Base-by-base conservation (phyloP, 345 rosid genomes). In the Noccaea caerulescens region DNA sequence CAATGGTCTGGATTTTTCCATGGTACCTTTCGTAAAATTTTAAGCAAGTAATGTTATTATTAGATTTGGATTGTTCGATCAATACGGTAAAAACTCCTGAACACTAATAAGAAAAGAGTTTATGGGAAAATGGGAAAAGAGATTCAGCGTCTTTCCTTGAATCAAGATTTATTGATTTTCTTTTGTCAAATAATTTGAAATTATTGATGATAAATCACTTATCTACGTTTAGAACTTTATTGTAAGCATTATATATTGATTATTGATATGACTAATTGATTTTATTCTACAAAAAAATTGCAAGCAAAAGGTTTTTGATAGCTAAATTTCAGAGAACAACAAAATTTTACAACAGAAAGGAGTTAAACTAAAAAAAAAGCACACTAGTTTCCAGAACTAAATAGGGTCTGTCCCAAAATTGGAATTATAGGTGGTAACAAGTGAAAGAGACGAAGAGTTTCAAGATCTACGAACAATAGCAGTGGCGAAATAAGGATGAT, bases 401-500 rank as follows among this genome's bases (percentile, higher is more conserved):
- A 59, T 37, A 1, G 10, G 73, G n/a, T 16, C 4, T 36, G 11
- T 49, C 50, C 66, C 9, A 38, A 60, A 30, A 32, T 18, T 52
- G 54, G 55, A 61, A n/a, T 32, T 20, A 20, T 20, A 13, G 5
- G 9, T 30, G 32, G n/a, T 11, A 63, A 56, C 20, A 46, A 33
- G 49, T 51, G 73, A 75, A 10, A 1, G 9, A 61, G 37, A 64
- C 30, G 4, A n/a, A 33, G 12, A 52, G 79, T 43, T 58, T 91
- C 83, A 95, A n/a, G 87, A 83, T 85, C 99, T 85, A 78, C 84
- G 91, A 8, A 88, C 96, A 54, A 88, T 90, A 11, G 87, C 90
- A 57, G 99, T 88, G 3, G 97, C 98, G 36, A 92, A 92, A 78
- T 73, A 85, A 9, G 98, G 97, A 80, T 95, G 97, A 69, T 90